These are phyloP conservation scores for Calvatia gigantea DNA, from an alignment of 768 basidiomycete genomes.

Conservation along the genomic window DNA sequence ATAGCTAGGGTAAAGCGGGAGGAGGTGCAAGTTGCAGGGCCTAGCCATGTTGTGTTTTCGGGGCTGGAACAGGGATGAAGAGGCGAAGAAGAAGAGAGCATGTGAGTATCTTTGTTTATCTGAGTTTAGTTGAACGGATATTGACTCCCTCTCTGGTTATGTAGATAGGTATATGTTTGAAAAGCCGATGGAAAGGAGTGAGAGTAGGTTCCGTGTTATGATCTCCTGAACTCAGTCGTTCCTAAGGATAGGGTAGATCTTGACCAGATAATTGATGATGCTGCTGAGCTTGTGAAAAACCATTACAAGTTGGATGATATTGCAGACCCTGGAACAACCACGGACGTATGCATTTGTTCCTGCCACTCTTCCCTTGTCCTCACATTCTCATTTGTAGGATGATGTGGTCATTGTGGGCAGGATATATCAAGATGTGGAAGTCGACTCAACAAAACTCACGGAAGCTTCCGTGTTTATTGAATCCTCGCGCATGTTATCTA, in stretches of 20 bases:
- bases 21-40: slow-evolving; percentile 23
- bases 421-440: slow-evolving; percentile 67
- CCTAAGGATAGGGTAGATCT: slow-evolving; percentile 45
- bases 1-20: slow-evolving; percentile 34
- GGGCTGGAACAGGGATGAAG: slow-evolving; percentile 35
- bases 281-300: slow-evolving; percentile 66
- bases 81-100: slow-evolving; percentile 42
- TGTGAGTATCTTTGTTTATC: slow-evolving; percentile 46
- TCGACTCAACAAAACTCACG: slow-evolving; percentile 59
- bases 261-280: slow-evolving; percentile 85
- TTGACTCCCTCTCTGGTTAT: neutral
- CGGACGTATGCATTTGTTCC: slow-evolving; percentile 32
- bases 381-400: slow-evolving; percentile 37
- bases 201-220: slow-evolving; percentile 45
- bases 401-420: slow-evolving; percentile 70
- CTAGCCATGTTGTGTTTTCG: slow-evolving; percentile 30
- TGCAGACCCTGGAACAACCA: slow-evolving; percentile 60
- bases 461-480: slow-evolving; percentile 78
- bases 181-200: slow-evolving; percentile 78
- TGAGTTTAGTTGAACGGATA: neutral
- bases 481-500: slow-evolving; percentile 72
- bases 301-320: slow-evolving; percentile 73
- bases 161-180: slow-evolving; percentile 94
- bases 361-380: neutral
- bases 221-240: neutral